Base-by-base conservation (phyloP, 139 green algal genomes). In the Asterochloris sp. region DNA sequence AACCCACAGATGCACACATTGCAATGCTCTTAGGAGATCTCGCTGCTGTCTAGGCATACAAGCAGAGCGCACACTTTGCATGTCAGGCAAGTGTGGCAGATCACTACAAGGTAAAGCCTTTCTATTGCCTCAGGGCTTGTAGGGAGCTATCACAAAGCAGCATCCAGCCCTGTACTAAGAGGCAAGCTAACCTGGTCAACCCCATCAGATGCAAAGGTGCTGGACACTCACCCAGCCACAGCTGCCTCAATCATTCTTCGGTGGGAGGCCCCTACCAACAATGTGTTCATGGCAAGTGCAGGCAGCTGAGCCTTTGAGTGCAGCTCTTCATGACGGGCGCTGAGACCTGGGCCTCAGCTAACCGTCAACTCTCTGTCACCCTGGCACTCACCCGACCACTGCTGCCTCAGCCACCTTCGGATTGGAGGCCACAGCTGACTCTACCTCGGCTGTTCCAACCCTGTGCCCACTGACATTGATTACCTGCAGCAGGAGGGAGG, bases 381-480 rank as follows among this genome's bases (percentile, higher is more conserved):
- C 26, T 76, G 64, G 14, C 13, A 77, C 85, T 81, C 73, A 94
- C 78, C 89, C 90, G 47, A 98, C 96, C 47, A 99, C 96, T 0
- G 96, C 96, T 8, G 96, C 96, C 88, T 99, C 96, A 0, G 92
- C 91, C 81, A 94, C 98, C 24, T 82, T 62, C 23, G 88, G 73
- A 87, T 98, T 92, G 15, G 69, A 74, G 19, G 95, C 91, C 4
- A 99, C 89, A 26, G 96, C 94, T 60, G 79, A 90, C 91, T 99
- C 96, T 80, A 99, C 95, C 91, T 99, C 96, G 11, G 96, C 96
- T 12, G 97, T 97, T 28, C 96, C 96, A 28, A 99, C 94, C 78
- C 96, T 86, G 87, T 99, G 96, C 17, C 96, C 96, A 12, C 80
- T 92, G 21, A 99, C 95, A 83, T 92, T 92, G 84, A 92, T 91